phyloP scores from a whole-genome alignment of 2,329 filamentous ascomycete genomes.

The Westerdykella sp. region DNA sequence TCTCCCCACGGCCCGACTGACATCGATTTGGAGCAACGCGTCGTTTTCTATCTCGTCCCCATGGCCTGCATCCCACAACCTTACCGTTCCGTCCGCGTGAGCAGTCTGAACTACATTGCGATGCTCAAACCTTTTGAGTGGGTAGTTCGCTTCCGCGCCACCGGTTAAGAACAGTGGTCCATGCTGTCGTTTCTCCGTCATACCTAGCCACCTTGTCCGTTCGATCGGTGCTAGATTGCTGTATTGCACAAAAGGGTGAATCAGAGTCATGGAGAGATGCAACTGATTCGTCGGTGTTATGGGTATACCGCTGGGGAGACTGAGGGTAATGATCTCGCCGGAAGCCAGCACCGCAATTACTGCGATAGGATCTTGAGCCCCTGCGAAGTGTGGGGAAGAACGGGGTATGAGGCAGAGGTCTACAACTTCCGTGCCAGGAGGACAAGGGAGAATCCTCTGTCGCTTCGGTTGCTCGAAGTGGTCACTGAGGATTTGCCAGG shows the following conservation, averaged over 20 bases:
- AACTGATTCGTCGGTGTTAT: constrained; percentile 91
- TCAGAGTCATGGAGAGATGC: constrained; percentile 77
- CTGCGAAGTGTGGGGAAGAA: constrained; percentile 74
- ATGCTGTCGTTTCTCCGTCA: constrained; percentile 75
- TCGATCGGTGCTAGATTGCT: constrained; percentile 67
- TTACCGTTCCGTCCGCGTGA: constrained; percentile 85
- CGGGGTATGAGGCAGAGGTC: constrained; percentile 82
- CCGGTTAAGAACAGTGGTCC: constrained; percentile 74
- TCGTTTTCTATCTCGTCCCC: constrained; percentile 90
- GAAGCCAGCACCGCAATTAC: constrained; percentile 73
- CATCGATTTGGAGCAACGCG: constrained; percentile 73
- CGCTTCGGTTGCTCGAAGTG: constrained; percentile 74
- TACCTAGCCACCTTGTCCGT: constrained; percentile 77
- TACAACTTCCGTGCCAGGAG: constrained; percentile 67
- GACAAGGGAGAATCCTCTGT: constrained; percentile 65
- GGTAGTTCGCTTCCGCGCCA: constrained; percentile 64
- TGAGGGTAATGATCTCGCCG: constrained; percentile 82
- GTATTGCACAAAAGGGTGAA: constrained; percentile 80
- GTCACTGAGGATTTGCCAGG: constrained; percentile 73
- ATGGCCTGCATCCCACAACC: constrained; percentile 88
- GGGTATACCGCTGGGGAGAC: constrained; percentile 84
- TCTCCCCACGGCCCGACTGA: constrained; percentile 75
- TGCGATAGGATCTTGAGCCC: constrained; percentile 85
- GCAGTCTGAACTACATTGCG: constrained; percentile 80
- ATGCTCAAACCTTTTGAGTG: constrained; percentile 70